These are phyloP conservation scores for Ophiognomonia clavigignenti-juglandacearum DNA, from an alignment of 2,329 filamentous ascomycete genomes.

Conservation along the genomic window DNA sequence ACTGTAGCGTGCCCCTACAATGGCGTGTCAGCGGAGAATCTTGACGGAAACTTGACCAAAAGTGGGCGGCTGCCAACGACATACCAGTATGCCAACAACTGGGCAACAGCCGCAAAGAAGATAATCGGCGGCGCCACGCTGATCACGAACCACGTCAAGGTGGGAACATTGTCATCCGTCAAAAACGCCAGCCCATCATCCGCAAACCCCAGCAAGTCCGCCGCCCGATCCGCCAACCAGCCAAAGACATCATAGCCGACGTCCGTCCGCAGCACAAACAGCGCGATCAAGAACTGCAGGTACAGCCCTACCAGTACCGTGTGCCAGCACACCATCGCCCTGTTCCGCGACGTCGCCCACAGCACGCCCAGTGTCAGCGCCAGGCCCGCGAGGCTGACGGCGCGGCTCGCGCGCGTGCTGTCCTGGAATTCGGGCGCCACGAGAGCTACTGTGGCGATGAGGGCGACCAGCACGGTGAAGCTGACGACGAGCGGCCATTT, in stretches of 20 bases:
- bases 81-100: slow-evolving; percentile 69
- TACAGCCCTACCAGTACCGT: slow-evolving; percentile 87
- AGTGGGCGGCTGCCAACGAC: no score
- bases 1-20: slow-evolving; percentile 67
- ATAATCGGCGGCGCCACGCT: slow-evolving; percentile 85
- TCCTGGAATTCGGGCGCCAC: slow-evolving; percentile 64
- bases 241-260: slow-evolving; percentile 88
- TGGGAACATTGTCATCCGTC: slow-evolving; percentile 40
- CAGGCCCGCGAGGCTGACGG: slow-evolving; percentile 75
- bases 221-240: slow-evolving; percentile 75
- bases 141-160: slow-evolving; percentile 64
- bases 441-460: slow-evolving; percentile 76
- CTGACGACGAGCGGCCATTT: slow-evolving; percentile 60
- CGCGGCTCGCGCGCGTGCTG: slow-evolving; percentile 77
- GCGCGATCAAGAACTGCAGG: slow-evolving; percentile 78
- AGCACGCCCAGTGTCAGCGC: slow-evolving; percentile 63
- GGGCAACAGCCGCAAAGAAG: slow-evolving; percentile 92
- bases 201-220: slow-evolving; percentile 71
- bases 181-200: slow-evolving; percentile 69
- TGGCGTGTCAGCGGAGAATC: no score
- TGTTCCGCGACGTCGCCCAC: slow-evolving; percentile 67
- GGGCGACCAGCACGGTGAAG: slow-evolving; percentile 58
- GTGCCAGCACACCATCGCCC: slow-evolving; percentile 62
- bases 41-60: no score
- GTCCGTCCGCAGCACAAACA: slow-evolving; percentile 79